Base-by-base conservation (phyloP, 768 basidiomycete genomes). In the Phylloporus sp. region DNA sequence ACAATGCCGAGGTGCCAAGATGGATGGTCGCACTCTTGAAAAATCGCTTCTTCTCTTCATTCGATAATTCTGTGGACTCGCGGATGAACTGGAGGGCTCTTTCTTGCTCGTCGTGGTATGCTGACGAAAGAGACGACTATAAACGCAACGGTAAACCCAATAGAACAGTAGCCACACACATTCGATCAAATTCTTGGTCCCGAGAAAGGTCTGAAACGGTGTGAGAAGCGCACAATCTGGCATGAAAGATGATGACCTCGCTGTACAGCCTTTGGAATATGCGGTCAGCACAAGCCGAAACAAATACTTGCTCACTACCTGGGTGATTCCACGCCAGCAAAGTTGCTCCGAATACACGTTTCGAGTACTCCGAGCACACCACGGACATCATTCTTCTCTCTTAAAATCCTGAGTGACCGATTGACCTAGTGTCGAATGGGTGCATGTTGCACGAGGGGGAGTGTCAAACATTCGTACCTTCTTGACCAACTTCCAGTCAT, bases 161-260 rank as follows among this genome's bases (percentile, higher is more conserved):
- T 4, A 21, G 21, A 20, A 20, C 13, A 43, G 21, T 31, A 42
- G 44, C 15, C 22, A 56, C 76, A 56, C 53, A 87, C 90, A 75
- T 74, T 97, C 93, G 48, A 98, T 86, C 10, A 92, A 63, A 45
- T 84, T 76, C 66, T 99, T 99, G 3, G 92, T 95, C 2, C 93
- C 93, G 35, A 83, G 76, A 65, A 89, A 98, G 0, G 91, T 94
- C 90, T 97, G 54, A 28, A 55, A 46, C 18, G 24, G 6, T 17
- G 42, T 55, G 41, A 61, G 58, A 46, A 40, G 43, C 31, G 48
- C 28, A 27, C 17, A 34, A 38, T 17, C 9, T 38, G 40, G 46
- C 10, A 49, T 46, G 3, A 41, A 43, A 33, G 28, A 38, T 26
- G 36, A 63, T 42, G 42, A 75, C 92, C 72, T 95, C 92, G 66